A percentile compares a stretch with the other conserved stretches of the same genome.
phyloP scores from a whole-genome alignment of 2,329 filamentous ascomycete species.

The Lachnellula cervina region DNA sequence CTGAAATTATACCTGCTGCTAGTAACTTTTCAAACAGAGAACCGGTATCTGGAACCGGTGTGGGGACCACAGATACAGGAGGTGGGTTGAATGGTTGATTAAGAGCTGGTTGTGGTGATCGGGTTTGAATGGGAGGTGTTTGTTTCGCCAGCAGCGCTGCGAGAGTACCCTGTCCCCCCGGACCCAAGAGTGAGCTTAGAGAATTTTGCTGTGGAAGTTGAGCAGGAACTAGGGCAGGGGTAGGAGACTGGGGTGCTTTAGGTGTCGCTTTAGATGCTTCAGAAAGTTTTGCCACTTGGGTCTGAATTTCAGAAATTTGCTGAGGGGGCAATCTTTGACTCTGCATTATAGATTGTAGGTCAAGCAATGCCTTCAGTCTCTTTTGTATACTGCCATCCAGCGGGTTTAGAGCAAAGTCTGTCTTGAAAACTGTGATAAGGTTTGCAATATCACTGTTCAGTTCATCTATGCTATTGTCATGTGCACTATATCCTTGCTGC shows the following conservation, averaged over 20 bases:
- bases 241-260: constrained; percentile 26
- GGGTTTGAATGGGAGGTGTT: constrained; percentile 43
- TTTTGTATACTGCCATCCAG: constrained; percentile 71
- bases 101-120: constrained; percentile 45
- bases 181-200: constrained; percentile 50
- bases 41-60: constrained; percentile 31
- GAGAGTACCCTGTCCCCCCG: constrained; percentile 34
- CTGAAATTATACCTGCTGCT: constrained; percentile 60
- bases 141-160: constrained; percentile 53
- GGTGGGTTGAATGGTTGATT: constrained; percentile 31
- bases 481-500: constrained; percentile 26
- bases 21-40: constrained; percentile 64
- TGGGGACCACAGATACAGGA: constrained; percentile 26
- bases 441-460: constrained; percentile 79
- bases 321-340: constrained; percentile 72
- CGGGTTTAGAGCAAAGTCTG: constrained; percentile 69
- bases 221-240: constrained; percentile 23
- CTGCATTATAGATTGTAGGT: constrained; percentile 76
- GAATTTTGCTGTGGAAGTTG: constrained; percentile 33
- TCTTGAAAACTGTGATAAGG: constrained; percentile 67
- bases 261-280: constrained; percentile 31
- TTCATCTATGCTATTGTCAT: constrained; percentile 61
- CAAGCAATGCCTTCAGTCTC: constrained; percentile 77
- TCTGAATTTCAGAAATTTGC: constrained; percentile 78
- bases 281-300: constrained; percentile 72